phyloP scores from a whole-genome alignment of 805 yeast genomes.

The Saccharomyces mikatae region DNA sequence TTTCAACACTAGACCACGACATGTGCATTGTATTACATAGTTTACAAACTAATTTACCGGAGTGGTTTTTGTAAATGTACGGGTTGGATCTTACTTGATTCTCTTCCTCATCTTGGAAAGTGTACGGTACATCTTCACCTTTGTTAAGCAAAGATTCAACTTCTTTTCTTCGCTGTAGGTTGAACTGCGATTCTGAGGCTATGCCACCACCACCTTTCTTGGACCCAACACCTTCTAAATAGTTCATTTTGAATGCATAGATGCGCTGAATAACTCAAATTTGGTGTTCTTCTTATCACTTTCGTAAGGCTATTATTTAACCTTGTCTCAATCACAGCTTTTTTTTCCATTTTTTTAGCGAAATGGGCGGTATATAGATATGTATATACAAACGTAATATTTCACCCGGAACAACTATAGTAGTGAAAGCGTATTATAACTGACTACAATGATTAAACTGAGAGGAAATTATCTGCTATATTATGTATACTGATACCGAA shows the following conservation, averaged over 20 bases:
- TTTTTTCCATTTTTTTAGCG: background rate
- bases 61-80: conserved; percentile 71
- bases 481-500: background rate
- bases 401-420: background rate
- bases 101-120: conserved; percentile 42
- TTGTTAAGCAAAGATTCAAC: conserved; percentile 49
- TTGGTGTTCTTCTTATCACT: background rate
- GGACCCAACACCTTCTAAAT: conserved; percentile 81
- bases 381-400: background rate
- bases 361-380: background rate
- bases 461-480: background rate
- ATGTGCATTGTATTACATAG: conserved; percentile 78
- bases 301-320: background rate
- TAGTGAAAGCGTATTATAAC: background rate
- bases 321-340: background rate
- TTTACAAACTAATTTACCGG: conserved; percentile 80
- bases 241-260: conserved; percentile 51
- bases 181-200: conserved; percentile 64
- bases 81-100: conserved; percentile 45
- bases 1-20: conserved; percentile 69
- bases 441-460: background rate
- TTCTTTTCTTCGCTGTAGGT: conserved; percentile 59
- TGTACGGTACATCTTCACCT: conserved; percentile 31
- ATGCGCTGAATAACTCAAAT: background rate
- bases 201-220: conserved; percentile 88